Base-by-base conservation (phyloP, 345 rosid species). In the Sisymbrium irio region DNA sequence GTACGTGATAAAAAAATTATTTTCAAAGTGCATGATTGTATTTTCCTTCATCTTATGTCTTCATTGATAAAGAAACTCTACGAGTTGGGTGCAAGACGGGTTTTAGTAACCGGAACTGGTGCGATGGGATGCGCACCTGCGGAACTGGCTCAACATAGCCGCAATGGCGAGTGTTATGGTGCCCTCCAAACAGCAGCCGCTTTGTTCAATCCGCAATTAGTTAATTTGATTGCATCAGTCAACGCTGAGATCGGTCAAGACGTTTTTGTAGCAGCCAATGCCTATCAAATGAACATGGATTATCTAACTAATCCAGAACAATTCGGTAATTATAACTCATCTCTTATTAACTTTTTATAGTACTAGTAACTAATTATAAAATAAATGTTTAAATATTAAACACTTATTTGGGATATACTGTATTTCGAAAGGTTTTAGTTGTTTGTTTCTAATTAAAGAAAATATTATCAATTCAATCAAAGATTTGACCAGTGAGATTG, bases 71-170 rank as follows among this genome's bases (percentile, higher is more conserved):
- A 91, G 96, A 91, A 77, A 67, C 57, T 83, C n/a, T 73, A 91
- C 19, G 83, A 87, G 64, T 39, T 94, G 77, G 97, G 98, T 22
- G 91, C 87, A n/a, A 80, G 91, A 7, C 78, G 96, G 60, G 90
- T 89, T 36, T 50, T 93, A 71, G 96, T 93, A 67, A 86, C 90
- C 0, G 97, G 97, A 2, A 93, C 95, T 0, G 98, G 98, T 57
- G 95, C 98, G 7, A 9, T 91, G 50, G 91, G 97, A 0, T 91
- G 98, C 58, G 96, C 83, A 17, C 96, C 95, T 0, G 95, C 96
- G 0, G 93, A 93, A 37, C 66, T 84, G n/a, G 98, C 96, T 37
- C 53, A 44, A 82, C 82, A 78, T 53, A 74, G 98, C 83, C 81
- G 81, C 27, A 85, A 83, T 5, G 96, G 98, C 18, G 89, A 87